Evolutionary conservation across 2,329 filamentous ascomycete genomes (phyloP).

Genomic region (Nannizziopsis barbatae): DNA sequence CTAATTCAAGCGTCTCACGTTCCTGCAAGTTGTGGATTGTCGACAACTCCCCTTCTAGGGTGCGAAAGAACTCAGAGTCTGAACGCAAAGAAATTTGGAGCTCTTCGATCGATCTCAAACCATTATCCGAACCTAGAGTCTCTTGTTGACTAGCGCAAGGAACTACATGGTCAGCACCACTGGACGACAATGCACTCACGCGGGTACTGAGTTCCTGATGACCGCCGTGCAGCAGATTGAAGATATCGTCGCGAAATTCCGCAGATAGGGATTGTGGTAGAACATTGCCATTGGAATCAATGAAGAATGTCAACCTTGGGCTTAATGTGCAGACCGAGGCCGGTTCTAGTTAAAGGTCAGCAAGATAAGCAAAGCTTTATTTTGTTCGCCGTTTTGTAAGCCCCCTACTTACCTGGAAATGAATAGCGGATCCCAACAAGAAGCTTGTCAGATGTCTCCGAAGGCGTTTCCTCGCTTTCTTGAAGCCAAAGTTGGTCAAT

Average conservation of each 20-base stretch:
- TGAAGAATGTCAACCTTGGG: slow-evolving; percentile 59
- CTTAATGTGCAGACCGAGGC: slow-evolving; percentile 41
- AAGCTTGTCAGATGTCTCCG: slow-evolving; percentile 1
- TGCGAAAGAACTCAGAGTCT: slow-evolving; percentile 68
- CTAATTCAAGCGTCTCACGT: slow-evolving; percentile 54
- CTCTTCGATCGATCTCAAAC: background rate
- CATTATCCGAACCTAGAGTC: background rate
- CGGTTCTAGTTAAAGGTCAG: slow-evolving; percentile 19
- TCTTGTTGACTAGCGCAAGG: slow-evolving; percentile 27
- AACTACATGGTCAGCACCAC: background rate
- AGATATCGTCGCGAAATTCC: slow-evolving; percentile 41
- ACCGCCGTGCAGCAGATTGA: slow-evolving; percentile 55
- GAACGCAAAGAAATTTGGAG: slow-evolving; percentile 68
- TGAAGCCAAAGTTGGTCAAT: slow-evolving; percentile 52
- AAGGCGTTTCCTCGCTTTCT: background rate
- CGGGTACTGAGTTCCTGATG: slow-evolving; percentile 43
- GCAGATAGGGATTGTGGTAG: too few species aligned
- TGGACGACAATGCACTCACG: slow-evolving; percentile 53
- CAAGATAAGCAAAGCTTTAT: background rate
- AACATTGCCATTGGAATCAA: slow-evolving; percentile 41
- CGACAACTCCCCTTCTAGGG: slow-evolving; percentile 59
- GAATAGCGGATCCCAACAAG: slow-evolving; percentile 14
- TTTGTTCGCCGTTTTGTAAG: background rate
- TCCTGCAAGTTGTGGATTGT: slow-evolving; percentile 58
- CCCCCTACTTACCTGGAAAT: slow-evolving; percentile 15